Evolutionary conservation across 225 moss, liverwort and hornwort genomes (phyloP), one percentile per base, ranked within the genome.

Genomic region (Marchantia paleacea): DNA sequence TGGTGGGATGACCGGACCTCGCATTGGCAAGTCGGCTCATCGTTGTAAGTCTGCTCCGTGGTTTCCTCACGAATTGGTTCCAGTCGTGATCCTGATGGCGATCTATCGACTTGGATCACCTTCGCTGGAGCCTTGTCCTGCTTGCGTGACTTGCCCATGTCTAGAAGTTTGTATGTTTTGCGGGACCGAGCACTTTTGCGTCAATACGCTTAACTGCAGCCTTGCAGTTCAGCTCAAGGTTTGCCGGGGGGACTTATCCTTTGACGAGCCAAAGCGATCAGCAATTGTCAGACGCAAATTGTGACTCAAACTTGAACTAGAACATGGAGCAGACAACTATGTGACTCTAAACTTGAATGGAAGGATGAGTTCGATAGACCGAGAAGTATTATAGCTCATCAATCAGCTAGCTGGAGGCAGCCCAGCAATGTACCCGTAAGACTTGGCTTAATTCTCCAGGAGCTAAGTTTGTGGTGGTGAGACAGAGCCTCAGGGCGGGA

Each of bases 1-100:
- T 75, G 75, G 54, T 73, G 52, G 18, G 55, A 26, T 7, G 75
- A 30, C 9, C 75, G 75, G 15, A 57, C 30, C 28, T 75, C 75
- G 57, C 75, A 75, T 57, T 54, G 75, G 19, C 75, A 75, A 64
- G 64, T 64, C 55, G 75, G 75, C 75, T 75, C 75, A 29, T 75
- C 75, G 57, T 75, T 75, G 55, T 54, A 29, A 7, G 54, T 24
- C 58, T 75, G 75, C 30, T 75, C 75, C 16, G 75, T 24, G 25
- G 75, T 75, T 26, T 75, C 75, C 26, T 75, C 75, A 15, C 75
- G 75, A 20, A 75, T 75, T 3, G 75, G 25, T 26, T 75, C 75
- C 55, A 75, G 30, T 58, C 53, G 57, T 26, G 75, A 57, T 10
- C 29, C 29, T 13, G 75, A 75, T 0, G 75, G 75, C 26, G 75